Evolutionary conservation across 768 basidiomycete genomes (phyloP).

Genomic region (Saitozyma podzolica): DNA sequence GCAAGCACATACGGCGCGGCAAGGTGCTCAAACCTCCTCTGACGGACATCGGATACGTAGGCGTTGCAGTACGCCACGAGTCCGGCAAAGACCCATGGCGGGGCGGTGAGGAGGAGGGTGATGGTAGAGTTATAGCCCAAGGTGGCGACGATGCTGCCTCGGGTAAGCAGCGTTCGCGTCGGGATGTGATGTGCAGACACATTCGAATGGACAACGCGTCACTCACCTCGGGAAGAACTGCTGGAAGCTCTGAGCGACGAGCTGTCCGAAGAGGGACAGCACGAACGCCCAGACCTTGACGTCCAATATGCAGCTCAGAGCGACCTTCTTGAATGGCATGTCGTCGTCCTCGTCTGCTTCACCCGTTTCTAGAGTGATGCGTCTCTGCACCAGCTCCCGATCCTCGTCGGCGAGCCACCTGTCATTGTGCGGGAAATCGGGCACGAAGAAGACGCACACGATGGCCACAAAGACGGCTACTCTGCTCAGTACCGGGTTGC

Average conservation of each 20-base stretch:
- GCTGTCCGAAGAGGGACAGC: conserved; percentile 27
- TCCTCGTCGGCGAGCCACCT: conserved; percentile 25
- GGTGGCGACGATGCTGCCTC: conserved; percentile 29
- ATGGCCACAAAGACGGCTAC: conserved; percentile 9
- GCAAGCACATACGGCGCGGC: conserved; percentile 26
- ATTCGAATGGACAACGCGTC: conserved; percentile 36
- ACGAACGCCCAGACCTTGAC: conserved; percentile 28
- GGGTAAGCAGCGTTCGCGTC: too few species aligned
- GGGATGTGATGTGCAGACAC: too few species aligned
- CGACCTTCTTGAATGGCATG: background rate
- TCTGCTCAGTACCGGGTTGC: too few species aligned
- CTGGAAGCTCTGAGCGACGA: conserved; percentile 31
- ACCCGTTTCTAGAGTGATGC: too few species aligned
- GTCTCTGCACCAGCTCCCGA: conserved; percentile 4
- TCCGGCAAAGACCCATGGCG: conserved; percentile 41
- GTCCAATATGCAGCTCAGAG: conserved; percentile 23
- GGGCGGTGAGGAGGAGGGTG: conserved; percentile 37
- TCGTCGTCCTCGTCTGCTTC: too few species aligned
- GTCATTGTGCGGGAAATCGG: conserved; percentile 22
- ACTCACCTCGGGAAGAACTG: conserved; percentile 35
- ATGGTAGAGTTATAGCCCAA: conserved; percentile 16
- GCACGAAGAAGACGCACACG: conserved; percentile 21
- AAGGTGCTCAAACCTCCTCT: conserved; percentile 31
- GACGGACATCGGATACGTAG: conserved; percentile 26
- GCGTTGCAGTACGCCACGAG: conserved; percentile 28